These are phyloP conservation scores for Hymenoscyphus linearis DNA, from an alignment of 2,329 filamentous ascomycete species.

Conservation along the genomic window DNA sequence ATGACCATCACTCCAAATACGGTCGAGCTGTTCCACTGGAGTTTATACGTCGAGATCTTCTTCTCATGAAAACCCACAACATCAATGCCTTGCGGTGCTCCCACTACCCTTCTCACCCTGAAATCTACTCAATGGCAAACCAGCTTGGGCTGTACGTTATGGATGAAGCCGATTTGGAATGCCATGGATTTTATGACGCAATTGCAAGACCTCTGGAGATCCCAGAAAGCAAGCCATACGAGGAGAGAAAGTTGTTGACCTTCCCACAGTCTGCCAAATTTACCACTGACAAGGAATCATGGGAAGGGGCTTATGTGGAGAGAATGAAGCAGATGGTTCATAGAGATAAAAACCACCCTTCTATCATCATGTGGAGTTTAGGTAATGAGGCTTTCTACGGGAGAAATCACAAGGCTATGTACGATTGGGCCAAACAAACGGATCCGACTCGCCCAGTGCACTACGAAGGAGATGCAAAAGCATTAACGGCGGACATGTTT, in stretches of 20 bases:
- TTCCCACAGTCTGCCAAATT: constrained; percentile 44
- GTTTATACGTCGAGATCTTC: constrained; percentile 44
- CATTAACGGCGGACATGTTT: constrained; percentile 48
- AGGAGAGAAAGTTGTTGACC: constrained; percentile 41
- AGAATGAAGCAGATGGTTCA: constrained; percentile 49
- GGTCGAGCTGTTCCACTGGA: constrained; percentile 47
- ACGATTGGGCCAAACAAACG: constrained; percentile 44
- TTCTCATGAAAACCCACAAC: constrained; percentile 51
- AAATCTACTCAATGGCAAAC: constrained; percentile 56
- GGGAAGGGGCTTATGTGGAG: constrained; percentile 50
- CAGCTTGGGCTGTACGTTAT: constrained; percentile 61
- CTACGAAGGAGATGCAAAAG: constrained; percentile 50
- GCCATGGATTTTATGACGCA: constrained; percentile 44
- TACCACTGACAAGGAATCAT: constrained; percentile 44
- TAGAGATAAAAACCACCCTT: constrained; percentile 51
- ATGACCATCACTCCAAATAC: constrained; percentile 60
- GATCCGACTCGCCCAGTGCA: constrained; percentile 50
- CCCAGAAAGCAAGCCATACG: constrained; percentile 33
- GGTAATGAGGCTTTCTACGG: constrained; percentile 57
- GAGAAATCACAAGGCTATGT: constrained; percentile 50
- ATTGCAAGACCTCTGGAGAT: constrained; percentile 29
- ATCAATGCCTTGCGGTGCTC: constrained; percentile 66
- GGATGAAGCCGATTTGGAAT: constrained; percentile 51
- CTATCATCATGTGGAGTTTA: constrained; percentile 52
- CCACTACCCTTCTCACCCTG: constrained; percentile 59